phyloP scores from a whole-genome alignment of 2,329 filamentous ascomycete genomes.

The Lachnellula arida region DNA sequence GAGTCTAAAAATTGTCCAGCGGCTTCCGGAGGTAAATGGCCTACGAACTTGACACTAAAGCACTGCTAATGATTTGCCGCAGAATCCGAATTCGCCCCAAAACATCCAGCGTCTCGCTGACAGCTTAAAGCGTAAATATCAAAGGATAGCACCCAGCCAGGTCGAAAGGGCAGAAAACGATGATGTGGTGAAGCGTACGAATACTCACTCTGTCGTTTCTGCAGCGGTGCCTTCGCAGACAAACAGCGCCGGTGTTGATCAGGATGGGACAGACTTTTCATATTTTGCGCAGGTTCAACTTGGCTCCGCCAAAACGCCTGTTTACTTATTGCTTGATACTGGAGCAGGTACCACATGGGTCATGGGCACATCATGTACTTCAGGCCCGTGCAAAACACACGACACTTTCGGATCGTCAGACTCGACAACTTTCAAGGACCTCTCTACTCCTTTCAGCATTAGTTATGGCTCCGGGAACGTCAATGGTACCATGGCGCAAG shows the following conservation, averaged over 20 bases:
- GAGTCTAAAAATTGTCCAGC: conserved; percentile 16
- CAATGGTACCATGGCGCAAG: conserved; percentile 59
- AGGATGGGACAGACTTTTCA: conserved; percentile 62
- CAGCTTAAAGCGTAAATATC: conserved; percentile 25
- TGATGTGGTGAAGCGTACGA: conserved; percentile 20
- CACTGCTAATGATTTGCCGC: background rate
- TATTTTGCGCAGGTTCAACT: conserved; percentile 57
- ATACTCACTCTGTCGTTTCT: conserved; percentile 20
- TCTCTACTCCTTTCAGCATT: conserved; percentile 54
- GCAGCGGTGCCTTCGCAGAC: conserved; percentile 38
- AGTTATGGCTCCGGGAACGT: conserved; percentile 76
- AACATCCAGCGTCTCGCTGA: conserved; percentile 19
- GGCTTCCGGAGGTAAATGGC: conserved; percentile 16
- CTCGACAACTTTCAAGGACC: conserved; percentile 58
- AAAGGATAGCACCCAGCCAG: conserved; percentile 3
- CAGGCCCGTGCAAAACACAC: conserved; percentile 63
- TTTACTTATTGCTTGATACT: conserved; percentile 63
- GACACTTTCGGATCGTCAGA: conserved; percentile 62
- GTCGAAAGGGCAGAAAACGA: conserved; percentile 1
- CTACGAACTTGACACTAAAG: background rate
- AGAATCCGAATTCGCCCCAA: conserved; percentile 11
- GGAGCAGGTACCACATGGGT: conserved; percentile 76
- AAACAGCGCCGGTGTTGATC: conserved; percentile 52
- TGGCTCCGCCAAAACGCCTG: conserved; percentile 48
- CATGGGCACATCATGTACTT: conserved; percentile 66